Evolutionary conservation across 306 rosid genomes (phyloP), one percentile per base, ranked within the genome.

Genomic region (Carpinus fangiana): DNA sequence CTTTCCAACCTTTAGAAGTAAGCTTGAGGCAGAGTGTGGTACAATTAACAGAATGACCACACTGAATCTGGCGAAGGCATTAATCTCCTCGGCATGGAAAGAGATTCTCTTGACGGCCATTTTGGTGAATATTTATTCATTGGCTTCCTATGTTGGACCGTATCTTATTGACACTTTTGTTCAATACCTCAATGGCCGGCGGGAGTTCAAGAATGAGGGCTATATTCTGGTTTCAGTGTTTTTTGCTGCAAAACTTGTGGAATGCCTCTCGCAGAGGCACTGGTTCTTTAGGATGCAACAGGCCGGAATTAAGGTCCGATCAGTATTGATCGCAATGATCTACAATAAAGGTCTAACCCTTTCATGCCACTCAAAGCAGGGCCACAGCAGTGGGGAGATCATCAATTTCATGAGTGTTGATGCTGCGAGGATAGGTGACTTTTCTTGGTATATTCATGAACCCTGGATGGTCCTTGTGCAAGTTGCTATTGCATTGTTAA

Each of bases 131-230:
- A 1, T 73, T 8, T 48, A 76, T 51, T 72, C 87, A 3, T 20
- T 85, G 76, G 89, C 91, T 75, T 80, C 87, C 77, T 88, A 88
- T 70, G 89, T 88, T 73, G 89, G 91, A 60, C 91, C 89, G 18
- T 85, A 82, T 81, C 87, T 85, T 59, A 85, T 85, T 70, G 87
- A 88, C 51, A 8, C 79, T 55, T 81, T 85, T 57, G 91, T 85
- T 70, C 87, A 83, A 69, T 88, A 85, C 66, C 87, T 88, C 43
- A 79, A 57, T 76, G 89, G 89, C 31, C 38, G 34, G 34, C 57
- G 78, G 78, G 74, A 43, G 4, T 85, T 69, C 36, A 74, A 83
- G 60, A 76, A 83, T 72, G 84, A 88, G 84, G 91, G 87, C 50
- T 85, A 73, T 79, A 62, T 57, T 36, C 73, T 88, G 78, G 81